These are phyloP conservation scores for Cladobotryum protrusum DNA, from an alignment of 2,329 filamentous ascomycete species.

Conservation along the genomic window DNA sequence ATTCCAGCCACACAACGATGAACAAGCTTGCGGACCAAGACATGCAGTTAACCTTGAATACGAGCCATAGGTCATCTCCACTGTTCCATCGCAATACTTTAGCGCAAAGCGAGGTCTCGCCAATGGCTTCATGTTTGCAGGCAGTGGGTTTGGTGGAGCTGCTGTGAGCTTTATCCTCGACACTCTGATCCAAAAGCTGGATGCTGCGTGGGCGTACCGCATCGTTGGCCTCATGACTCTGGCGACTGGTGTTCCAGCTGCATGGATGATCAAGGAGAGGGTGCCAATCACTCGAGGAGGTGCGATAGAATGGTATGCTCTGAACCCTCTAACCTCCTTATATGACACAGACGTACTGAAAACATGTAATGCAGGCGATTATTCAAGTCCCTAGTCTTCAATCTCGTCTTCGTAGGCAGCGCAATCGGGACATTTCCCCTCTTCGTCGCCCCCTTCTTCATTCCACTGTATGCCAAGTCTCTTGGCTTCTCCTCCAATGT, in stretches of 20 bases:
- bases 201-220: slow-evolving; percentile 43
- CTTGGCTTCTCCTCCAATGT: slow-evolving; percentile 42
- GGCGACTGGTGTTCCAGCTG: slow-evolving; percentile 46
- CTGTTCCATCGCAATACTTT: slow-evolving; percentile 46
- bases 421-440: slow-evolving; percentile 52
- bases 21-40: no score
- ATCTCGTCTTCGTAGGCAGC: slow-evolving; percentile 44
- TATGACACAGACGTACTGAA: no score
- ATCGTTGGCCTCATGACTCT: slow-evolving; percentile 45
- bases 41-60: neutral
- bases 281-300: slow-evolving; percentile 34
- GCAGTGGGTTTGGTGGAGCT: slow-evolving; percentile 46
- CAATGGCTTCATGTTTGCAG: slow-evolving; percentile 43
- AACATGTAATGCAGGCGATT: slow-evolving; percentile 29
- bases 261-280: slow-evolving; percentile 44
- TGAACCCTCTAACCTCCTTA: neutral
- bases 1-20: neutral
- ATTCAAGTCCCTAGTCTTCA: slow-evolving; percentile 44
- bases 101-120: slow-evolving; percentile 41
- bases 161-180: slow-evolving; percentile 40
- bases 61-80: slow-evolving; percentile 31
- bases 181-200: slow-evolving; percentile 33
- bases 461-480: slow-evolving; percentile 47
- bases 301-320: slow-evolving; percentile 16
- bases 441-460: slow-evolving; percentile 54